phyloP scores from a whole-genome alignment of 495 filamentous ascomycete genomes.

The Xylaria flabelliformis region DNA sequence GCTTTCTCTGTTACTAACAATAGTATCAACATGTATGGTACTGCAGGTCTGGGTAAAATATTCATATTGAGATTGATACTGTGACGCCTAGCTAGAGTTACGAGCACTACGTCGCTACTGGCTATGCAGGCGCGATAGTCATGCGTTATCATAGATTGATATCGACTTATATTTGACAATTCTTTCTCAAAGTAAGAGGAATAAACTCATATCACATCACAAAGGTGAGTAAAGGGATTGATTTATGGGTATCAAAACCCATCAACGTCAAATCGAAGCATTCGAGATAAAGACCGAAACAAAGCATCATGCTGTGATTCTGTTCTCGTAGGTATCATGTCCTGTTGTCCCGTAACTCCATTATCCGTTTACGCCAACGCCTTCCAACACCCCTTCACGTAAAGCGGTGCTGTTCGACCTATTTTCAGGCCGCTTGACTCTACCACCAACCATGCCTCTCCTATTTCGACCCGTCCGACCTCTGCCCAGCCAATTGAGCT shows the following conservation, averaged over 20 bases:
- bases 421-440: conserved; percentile 45
- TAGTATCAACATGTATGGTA: background rate
- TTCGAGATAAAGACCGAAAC: background rate
- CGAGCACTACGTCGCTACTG: background rate
- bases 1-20: background rate
- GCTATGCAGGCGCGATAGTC: no score
- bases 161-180: background rate
- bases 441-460: conserved; percentile 76
- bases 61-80: background rate
- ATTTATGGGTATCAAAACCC: background rate
- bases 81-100: background rate
- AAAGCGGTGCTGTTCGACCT: conserved; percentile 27
- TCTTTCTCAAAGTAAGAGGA: background rate
- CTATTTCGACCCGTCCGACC: conserved; percentile 89
- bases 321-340: conserved; percentile 17
- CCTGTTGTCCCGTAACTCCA: background rate
- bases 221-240: background rate
- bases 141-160: background rate
- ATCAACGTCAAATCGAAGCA: background rate
- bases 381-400: conserved; percentile 38
- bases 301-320: background rate
- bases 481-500: conserved; percentile 94
- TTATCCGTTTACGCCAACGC: conserved; percentile 36
- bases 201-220: background rate
- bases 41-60: background rate